Evolutionary conservation across 176 grass and related monocot genomes (phyloP), one percentile per base, ranked within the genome.

Genomic region (Oryza brachyantha): DNA sequence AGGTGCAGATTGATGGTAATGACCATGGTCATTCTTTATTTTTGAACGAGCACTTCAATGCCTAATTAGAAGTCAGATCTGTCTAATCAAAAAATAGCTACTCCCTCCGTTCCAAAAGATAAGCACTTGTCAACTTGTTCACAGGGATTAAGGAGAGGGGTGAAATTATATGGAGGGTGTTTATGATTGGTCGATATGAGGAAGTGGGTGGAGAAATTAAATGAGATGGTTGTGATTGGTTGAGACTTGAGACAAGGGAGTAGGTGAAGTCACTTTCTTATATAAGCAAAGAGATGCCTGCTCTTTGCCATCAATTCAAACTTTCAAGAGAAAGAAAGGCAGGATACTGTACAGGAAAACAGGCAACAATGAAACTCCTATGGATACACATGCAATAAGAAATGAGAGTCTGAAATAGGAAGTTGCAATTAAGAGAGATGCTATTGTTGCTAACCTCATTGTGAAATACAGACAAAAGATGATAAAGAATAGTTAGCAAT

Each of bases 381-480:
- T 22, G 8, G 24, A 55, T 34, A 62, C 55, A 52, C 39, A 60
- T 9, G 10, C 13, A 48, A 48, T 19, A 48, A 48, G 45, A 14
- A 19, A 48, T 7, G 5, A 0, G 0, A 19, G 35, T 61, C 34
- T 8, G 14, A 65, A 70, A 62, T 26, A 75, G 62, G 60, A 28
- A 48, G 59, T 77, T 32, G 57, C 22, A 27, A 74, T 48, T 43
- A 32, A 24, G 26, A 59, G n/a, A 68, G 2, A 75, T 72, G 16
- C 11, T 59, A 22, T 0, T 38, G 68, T 29, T 69, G 46, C 26
- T 22, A 75, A 61, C 43, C 34, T 21, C 25, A 5, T 69, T 68
- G 2, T 19, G 16, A 83, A 63, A 68, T 79, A 26, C 38, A 45
- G 72, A 54, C 13, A 77, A 76, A 64, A 50, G 5, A 50, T 50